A percentile compares a stretch with the other conserved stretches of the same genome.
Conservation (phyloP, 139 green algal species). For the Volvox africanus region DNA sequence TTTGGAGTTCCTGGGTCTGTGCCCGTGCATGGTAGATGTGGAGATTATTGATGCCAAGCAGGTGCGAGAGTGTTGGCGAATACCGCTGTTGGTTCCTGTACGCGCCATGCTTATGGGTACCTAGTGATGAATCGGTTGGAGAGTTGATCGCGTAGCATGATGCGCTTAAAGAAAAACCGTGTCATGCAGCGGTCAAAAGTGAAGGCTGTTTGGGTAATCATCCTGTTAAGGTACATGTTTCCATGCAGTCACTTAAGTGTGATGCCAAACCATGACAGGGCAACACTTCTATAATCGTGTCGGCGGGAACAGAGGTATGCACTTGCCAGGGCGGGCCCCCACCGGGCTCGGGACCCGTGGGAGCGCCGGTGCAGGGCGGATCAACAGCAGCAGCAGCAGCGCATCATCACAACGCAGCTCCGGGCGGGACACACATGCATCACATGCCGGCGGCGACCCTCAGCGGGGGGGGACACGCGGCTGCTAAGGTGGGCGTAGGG, state of each 20-base stretch:
- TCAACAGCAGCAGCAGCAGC: background rate
- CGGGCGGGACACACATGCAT: background rate
- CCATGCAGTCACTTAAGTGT: too few relatives aligned
- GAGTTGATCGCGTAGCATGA: too few relatives aligned
- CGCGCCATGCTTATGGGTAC: too few relatives aligned
- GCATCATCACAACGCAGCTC: background rate
- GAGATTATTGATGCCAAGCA: conserved; percentile 94
- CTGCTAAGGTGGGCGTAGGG: background rate
- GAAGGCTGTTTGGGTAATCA: too few relatives aligned
- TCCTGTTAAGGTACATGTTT: too few relatives aligned
- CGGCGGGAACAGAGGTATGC: conserved; percentile 78
- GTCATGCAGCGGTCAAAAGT: too few relatives aligned
- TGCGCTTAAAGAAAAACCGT: too few relatives aligned
- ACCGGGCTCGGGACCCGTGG: background rate
- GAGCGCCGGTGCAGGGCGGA: background rate
- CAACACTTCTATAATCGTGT: conserved; percentile 82
- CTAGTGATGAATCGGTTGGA: too few relatives aligned
- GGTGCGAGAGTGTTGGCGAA: background rate
- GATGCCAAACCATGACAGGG: background rate
- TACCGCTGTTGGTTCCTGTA: too few relatives aligned
- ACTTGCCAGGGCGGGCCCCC: conserved; percentile 60
- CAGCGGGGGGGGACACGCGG: background rate
- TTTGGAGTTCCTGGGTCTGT: conserved; percentile 91
- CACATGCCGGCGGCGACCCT: background rate
- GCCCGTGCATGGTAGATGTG: conserved; percentile 93